Evolutionary conservation across 192 early-diverging fungal species (phyloP).

Genomic region (Phycomyces nitens): DNA sequence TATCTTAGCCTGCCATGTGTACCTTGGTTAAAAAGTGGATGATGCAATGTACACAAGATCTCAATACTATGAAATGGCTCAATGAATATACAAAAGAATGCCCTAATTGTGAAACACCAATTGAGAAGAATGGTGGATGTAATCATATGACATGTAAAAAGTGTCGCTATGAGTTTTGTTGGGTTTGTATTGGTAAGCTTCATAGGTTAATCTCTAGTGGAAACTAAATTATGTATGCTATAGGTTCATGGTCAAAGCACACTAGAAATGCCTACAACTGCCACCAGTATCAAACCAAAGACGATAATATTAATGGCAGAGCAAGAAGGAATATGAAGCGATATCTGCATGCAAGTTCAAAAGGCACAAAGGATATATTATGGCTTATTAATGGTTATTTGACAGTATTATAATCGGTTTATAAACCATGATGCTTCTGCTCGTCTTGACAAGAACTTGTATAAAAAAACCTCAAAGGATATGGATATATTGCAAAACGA

Average conservation of each 20-base stretch:
- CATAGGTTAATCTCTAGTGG: not conserved
- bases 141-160: conserved; percentile 99
- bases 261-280: conserved; percentile 95
- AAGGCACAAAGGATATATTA: not conserved
- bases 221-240: not conserved
- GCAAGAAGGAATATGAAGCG: conserved; percentile 85
- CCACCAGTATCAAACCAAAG: conserved; percentile 92
- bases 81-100: conserved; percentile 94
- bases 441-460: conserved; percentile 76
- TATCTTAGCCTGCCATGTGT: conserved; percentile 74
- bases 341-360: conserved; percentile 83
- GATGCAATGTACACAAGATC: conserved; percentile 96
- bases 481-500: conserved; percentile 96
- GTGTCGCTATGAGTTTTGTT: conserved; percentile 98
- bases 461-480: conserved; percentile 84
- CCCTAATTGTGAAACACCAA: conserved; percentile 87
- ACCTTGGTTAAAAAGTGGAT: conserved; percentile 46
- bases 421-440: conserved; percentile 97
- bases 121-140: conserved; percentile 99
- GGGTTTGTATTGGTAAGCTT: conserved; percentile 87
- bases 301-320: conserved; percentile 81
- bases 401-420: conserved; percentile 93
- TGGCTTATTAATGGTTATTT: not conserved
- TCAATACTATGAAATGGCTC: conserved; percentile 97
- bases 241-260: conserved; percentile 87